Evolutionary conservation across 129 eudicot species (phyloP).

Genomic region (Sambucus nigra): DNA sequence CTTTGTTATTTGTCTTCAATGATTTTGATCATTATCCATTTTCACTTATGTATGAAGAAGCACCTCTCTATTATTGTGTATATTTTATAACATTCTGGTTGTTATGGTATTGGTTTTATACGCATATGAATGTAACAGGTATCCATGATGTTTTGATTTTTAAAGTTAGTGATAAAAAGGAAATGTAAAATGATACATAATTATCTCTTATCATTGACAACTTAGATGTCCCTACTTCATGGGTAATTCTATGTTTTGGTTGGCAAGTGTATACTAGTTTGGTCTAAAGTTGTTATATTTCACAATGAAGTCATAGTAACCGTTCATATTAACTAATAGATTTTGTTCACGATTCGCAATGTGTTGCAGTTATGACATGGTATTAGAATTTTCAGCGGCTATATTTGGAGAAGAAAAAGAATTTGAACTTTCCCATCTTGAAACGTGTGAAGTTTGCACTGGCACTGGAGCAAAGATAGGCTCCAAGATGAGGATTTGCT

Average conservation of each 20-base stretch:
- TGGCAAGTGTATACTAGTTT: background rate
- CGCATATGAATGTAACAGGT: background rate
- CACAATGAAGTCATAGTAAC: background rate
- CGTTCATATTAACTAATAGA: constrained; percentile 6
- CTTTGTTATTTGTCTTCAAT: too few relatives aligned
- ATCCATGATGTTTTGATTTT: background rate
- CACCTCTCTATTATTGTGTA: too few relatives aligned
- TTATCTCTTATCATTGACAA: too few relatives aligned
- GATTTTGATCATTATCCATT: too few relatives aligned
- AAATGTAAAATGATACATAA: background rate
- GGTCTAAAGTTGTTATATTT: background rate
- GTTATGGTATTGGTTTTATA: background rate
- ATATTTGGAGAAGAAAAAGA: constrained; percentile 94
- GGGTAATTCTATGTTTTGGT: background rate
- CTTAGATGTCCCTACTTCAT: background rate
- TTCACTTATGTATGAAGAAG: too few relatives aligned
- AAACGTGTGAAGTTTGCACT: constrained; percentile 75
- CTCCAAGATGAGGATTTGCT: constrained; percentile 91
- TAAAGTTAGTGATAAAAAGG: background rate
- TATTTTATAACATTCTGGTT: background rate
- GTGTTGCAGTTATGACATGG: constrained; percentile 77
- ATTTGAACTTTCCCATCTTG: constrained; percentile 91
- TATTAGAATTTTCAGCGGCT: constrained; percentile 72
- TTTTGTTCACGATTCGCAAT: constrained; percentile 16
- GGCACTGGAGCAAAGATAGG: constrained; percentile 96